These are phyloP conservation scores for Suillus clintonianus DNA, from an alignment of 768 basidiomycete genomes.

Conservation along the genomic window DNA sequence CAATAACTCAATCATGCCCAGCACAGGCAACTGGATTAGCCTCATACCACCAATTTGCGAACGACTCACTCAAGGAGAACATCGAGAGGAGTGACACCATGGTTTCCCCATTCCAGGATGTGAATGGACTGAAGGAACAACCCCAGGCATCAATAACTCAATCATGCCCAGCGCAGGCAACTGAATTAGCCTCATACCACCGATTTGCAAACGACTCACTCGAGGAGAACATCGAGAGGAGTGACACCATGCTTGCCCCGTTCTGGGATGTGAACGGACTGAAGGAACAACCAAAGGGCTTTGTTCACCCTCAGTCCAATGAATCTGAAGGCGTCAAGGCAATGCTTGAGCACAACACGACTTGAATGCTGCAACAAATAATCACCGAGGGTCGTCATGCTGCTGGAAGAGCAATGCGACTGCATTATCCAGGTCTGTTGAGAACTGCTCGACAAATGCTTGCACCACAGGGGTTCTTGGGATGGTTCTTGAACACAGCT, in stretches of 20 bases:
- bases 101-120: slow-evolving; percentile 47
- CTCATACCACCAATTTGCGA: slow-evolving; percentile 89
- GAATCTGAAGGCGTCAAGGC: too few species aligned
- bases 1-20: slow-evolving; percentile 76
- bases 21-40: slow-evolving; percentile 80
- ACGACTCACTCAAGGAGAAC: slow-evolving; percentile 78
- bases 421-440: too few species aligned
- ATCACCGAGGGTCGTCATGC: slow-evolving; percentile 76
- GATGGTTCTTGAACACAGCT: too few species aligned
- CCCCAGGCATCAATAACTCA: too few species aligned
- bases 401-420: slow-evolving; percentile 67
- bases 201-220: slow-evolving; percentile 83
- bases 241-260: slow-evolving; percentile 33
- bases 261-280: slow-evolving; percentile 70
- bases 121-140: slow-evolving; percentile 85
- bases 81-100: slow-evolving; percentile 39
- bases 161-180: too few species aligned
- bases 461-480: too few species aligned
- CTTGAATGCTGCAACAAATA: slow-evolving; percentile 78
- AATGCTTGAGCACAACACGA: slow-evolving; percentile 76
- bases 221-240: slow-evolving; percentile 62
- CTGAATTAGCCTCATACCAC: slow-evolving; percentile 89
- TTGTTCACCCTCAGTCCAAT: slow-evolving; percentile 84
- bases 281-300: slow-evolving; percentile 86
- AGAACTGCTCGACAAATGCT: too few species aligned